Percentiles rank a stretch among this genome's conserved stretches.
Conservation (phyloP, 139 green algal genomes). For the Chlorella sorokiniana region DNA sequence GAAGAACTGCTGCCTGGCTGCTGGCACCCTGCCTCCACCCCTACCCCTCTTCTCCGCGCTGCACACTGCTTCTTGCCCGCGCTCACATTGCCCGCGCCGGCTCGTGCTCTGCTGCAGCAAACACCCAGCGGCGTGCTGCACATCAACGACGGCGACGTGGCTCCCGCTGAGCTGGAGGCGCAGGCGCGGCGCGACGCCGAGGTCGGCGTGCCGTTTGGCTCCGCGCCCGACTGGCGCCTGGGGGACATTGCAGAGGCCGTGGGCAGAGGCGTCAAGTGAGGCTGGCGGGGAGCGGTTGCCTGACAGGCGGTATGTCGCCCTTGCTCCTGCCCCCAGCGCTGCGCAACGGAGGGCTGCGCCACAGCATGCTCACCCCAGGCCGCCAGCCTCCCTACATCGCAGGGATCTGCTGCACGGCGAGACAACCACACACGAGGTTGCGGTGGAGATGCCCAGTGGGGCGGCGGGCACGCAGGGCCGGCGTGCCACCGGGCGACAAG, state of each 20-base stretch:
- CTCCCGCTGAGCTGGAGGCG: neutral
- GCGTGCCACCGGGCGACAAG: no score
- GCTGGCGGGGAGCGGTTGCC: no score
- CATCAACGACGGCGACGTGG: neutral
- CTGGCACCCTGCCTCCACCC: neutral
- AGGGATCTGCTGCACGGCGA: no score
- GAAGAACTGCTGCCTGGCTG: neutral
- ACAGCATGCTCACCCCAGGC: no score
- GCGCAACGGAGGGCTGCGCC: no score
- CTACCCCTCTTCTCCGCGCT: neutral
- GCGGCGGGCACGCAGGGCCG: no score
- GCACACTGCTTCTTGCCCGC: neutral
- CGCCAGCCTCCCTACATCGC: no score
- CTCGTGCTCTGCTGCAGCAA: no score
- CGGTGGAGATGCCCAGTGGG: no score
- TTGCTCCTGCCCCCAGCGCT: no score
- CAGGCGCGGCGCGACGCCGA: neutral
- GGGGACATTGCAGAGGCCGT: neutral
- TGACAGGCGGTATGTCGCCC: no score
- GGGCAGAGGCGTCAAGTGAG: constrained; percentile 3
- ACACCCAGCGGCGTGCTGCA: constrained; percentile 22
- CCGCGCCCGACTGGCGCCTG: neutral
- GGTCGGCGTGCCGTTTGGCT: neutral
- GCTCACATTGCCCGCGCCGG: neutral
- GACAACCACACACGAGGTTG: no score